Percentiles rank a stretch among this genome's conserved stretches.
Conservation (phyloP, 1,139 yeast species). For the Yamadazyma conglobata region DNA sequence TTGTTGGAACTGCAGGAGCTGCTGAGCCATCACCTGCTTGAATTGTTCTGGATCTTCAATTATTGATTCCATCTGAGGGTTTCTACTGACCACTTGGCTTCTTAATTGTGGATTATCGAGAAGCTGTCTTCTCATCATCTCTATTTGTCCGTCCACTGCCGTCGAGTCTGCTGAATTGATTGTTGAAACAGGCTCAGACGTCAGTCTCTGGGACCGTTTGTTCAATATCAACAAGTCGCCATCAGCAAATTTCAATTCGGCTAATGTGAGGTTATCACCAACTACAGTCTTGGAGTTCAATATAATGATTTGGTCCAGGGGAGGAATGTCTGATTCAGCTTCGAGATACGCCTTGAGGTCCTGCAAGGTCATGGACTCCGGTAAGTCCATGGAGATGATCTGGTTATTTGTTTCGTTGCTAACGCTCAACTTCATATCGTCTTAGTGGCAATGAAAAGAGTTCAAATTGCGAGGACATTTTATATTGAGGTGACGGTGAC, state of each 20-base stretch:
- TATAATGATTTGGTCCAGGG: conserved; percentile 44
- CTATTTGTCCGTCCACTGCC: conserved; percentile 40
- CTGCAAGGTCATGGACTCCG: conserved; percentile 57
- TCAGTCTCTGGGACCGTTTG: conserved; percentile 3
- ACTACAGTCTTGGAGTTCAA: conserved; percentile 43
- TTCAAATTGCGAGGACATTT: too few species aligned
- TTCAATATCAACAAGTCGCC: conserved; percentile 54
- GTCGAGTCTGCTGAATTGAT: conserved; percentile 1
- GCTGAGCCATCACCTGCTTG: conserved; percentile 40
- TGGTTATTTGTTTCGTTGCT: conserved; percentile 29
- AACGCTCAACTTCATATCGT: conserved; percentile 37
- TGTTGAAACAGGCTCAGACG: not conserved
- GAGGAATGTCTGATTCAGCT: conserved; percentile 62
- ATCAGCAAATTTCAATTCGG: conserved; percentile 45
- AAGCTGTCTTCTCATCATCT: conserved; percentile 47
- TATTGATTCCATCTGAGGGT: conserved; percentile 42
- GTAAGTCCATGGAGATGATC: conserved; percentile 50
- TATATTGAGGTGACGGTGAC: not conserved
- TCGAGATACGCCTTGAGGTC: conserved; percentile 78
- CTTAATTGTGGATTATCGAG: conserved; percentile 36
- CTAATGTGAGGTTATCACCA: conserved; percentile 34
- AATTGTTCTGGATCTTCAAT: conserved; percentile 55
- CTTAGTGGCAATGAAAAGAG: too few species aligned
- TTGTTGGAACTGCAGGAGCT: conserved; percentile 19
- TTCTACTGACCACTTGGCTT: conserved; percentile 28